Conservation (phyloP, 805 yeast genomes). For the Suhomyces canberraensis region DNA sequence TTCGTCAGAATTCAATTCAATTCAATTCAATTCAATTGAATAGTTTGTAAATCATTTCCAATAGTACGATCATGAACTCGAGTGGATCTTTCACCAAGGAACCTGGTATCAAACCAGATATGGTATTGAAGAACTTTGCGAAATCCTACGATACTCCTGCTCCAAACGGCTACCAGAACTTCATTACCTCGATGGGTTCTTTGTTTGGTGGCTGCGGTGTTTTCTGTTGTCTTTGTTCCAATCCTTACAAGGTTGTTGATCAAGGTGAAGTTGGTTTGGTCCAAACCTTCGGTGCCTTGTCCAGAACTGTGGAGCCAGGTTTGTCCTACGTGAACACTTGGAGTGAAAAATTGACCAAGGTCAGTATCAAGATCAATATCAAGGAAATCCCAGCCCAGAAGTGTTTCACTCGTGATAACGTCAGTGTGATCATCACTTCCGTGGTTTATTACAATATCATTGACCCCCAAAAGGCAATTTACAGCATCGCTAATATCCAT, state of each 20-base stretch:
- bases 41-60: too few species aligned
- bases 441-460: constrained; percentile 65
- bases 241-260: constrained; percentile 56
- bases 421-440: constrained; percentile 57
- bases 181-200: constrained; percentile 41
- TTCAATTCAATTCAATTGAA: too few species aligned
- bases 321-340: constrained; percentile 61
- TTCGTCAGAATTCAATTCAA: too few species aligned
- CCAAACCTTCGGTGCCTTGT: constrained; percentile 63
- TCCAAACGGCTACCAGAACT: constrained; percentile 38
- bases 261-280: constrained; percentile 71
- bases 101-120: constrained; percentile 36
- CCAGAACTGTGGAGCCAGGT: constrained; percentile 68
- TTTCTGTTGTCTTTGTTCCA: constrained; percentile 54
- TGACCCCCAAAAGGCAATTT: constrained; percentile 65
- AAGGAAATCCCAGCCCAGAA: constrained; percentile 64
- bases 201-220: constrained; percentile 52
- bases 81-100: constrained; percentile 7
- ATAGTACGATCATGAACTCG: too few species aligned
- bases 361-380: constrained; percentile 56
- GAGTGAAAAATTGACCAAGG: constrained; percentile 51
- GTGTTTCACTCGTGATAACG: constrained; percentile 72
- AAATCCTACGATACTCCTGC: constrained; percentile 38
- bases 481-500: constrained; percentile 52
- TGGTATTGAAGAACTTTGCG: constrained; percentile 43